Evolutionary conservation across 148 eudicot genomes (phyloP).

Genomic region (Nepenthes gracilis): DNA sequence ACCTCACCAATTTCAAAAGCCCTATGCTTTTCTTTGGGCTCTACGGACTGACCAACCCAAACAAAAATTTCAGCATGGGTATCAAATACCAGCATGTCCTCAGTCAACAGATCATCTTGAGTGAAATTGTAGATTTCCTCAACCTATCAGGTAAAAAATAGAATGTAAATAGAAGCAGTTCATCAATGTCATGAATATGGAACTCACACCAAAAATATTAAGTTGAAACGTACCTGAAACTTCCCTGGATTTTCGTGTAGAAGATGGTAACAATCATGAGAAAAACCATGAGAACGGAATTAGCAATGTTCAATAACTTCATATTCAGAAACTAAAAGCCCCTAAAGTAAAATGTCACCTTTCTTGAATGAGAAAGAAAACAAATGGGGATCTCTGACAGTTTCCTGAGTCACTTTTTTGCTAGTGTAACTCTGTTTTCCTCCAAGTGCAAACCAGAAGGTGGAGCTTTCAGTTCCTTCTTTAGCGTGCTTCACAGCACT

Average conservation of each 20-base stretch:
- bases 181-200: no score
- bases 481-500: conserved; percentile 63
- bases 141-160: conserved; percentile 29
- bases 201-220: neutral
- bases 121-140: conserved; percentile 90
- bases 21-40: conserved; percentile 75
- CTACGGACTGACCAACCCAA: conserved; percentile 96
- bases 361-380: conserved; percentile 53
- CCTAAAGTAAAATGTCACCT: conserved; percentile 34
- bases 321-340: conserved; percentile 2
- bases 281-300: conserved; percentile 18
- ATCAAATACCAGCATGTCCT: conserved; percentile 88
- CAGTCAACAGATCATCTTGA: conserved; percentile 96
- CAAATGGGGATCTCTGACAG: conserved; percentile 83
- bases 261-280: conserved; percentile 15
- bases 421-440: conserved; percentile 81
- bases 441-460: conserved; percentile 91
- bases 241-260: conserved; percentile 51
- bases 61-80: conserved; percentile 89
- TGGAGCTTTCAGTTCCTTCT: conserved; percentile 96
- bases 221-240: conserved; percentile 55
- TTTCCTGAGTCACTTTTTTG: conserved; percentile 62
- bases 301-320: neutral
- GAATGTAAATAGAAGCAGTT: neutral
- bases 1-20: conserved; percentile 94